phyloP scores from a whole-genome alignment of 495 filamentous ascomycete genomes.

The Ramalina peruviana region DNA sequence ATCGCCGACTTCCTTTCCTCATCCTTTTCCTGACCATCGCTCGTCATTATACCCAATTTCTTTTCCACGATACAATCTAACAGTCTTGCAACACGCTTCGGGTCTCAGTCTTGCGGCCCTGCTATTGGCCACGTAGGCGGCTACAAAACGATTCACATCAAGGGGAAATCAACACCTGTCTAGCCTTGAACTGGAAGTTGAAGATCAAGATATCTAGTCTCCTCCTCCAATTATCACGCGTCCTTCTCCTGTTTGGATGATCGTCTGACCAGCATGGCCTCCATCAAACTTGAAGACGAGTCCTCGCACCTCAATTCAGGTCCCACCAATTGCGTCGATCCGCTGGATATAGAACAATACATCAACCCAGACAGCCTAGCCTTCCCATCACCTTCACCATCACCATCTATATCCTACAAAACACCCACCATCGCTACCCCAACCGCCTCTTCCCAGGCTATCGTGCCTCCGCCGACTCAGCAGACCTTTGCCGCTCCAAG shows the following conservation, averaged over 20 bases:
- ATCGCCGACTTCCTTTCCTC: too few species aligned
- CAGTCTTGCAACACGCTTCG: too few species aligned
- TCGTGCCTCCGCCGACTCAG: constrained; percentile 25
- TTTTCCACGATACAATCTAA: too few species aligned
- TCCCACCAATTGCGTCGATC: constrained; percentile 2
- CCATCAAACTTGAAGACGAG: neutral
- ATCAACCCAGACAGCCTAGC: constrained; percentile 11
- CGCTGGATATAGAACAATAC: constrained; percentile 10
- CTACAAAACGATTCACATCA: too few species aligned
- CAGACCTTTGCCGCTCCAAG: constrained; percentile 63
- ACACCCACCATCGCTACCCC: constrained; percentile 21
- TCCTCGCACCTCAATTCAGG: neutral
- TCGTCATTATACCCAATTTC: too few species aligned
- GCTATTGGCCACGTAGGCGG: too few species aligned
- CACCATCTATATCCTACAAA: constrained; percentile 26
- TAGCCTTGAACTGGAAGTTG: too few species aligned
- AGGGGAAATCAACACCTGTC: too few species aligned
- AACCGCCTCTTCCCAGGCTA: constrained; percentile 21
- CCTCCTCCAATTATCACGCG: neutral
- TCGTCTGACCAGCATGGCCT: neutral
- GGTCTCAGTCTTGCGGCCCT: too few species aligned
- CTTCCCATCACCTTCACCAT: constrained; percentile 34
- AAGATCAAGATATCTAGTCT: too few species aligned
- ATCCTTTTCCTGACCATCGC: too few species aligned
- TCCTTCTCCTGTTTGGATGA: neutral